Base-by-base conservation (phyloP, 208 protist species). In the Acanthamoeba rhysodes region DNA sequence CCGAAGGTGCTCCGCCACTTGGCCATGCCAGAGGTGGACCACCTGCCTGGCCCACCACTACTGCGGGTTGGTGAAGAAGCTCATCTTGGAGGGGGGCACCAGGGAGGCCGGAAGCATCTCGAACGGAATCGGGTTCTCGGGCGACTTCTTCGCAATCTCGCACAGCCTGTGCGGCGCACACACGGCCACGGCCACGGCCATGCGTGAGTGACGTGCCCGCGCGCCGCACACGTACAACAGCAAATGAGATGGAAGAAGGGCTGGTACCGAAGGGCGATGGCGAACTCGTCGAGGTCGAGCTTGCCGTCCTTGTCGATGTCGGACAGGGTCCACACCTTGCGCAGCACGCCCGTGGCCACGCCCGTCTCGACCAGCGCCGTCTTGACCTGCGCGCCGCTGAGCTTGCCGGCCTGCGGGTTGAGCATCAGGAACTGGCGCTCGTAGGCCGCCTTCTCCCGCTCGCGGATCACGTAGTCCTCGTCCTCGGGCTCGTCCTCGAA, bases 261-360 rank as follows among this genome's bases (percentile, higher is more conserved):
- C 59, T 14, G 66, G 74, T 84, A 84, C 74, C 74, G 96, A 62
- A 97, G 59, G 16, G 96, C 90, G 2, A 97, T 53, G 48, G 27
- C 29, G 41, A 97, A 97, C 37, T 97, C 96, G 45, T 95, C 94
- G 16, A 74, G 27, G 95, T 97, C 95, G 24, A 97, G 93, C 37
- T 64, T 95, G 57, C 95, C 95, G 50, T 97, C 96, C 88, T 85
- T 94, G 55, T 97, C 97, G 27, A 96, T 85, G 88, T 97, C 97
- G 29, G 96, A 95, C 55, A 97, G 37, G 72, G 53, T 95, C 97
- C 97, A 97, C 78, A 97, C 82, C 41, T 95, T 66, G 9, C 85
- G 70, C 2, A 97, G 62, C 29, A 95, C 4, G 27, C 59, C 48
- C 32, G 94, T 97, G 9, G 95, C 29, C 50, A 97, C 29, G 29